Percentiles rank a stretch among this genome's conserved stretches.
Conservation (phyloP, 208 protist genomes). For the Leishmania braziliensis region DNA sequence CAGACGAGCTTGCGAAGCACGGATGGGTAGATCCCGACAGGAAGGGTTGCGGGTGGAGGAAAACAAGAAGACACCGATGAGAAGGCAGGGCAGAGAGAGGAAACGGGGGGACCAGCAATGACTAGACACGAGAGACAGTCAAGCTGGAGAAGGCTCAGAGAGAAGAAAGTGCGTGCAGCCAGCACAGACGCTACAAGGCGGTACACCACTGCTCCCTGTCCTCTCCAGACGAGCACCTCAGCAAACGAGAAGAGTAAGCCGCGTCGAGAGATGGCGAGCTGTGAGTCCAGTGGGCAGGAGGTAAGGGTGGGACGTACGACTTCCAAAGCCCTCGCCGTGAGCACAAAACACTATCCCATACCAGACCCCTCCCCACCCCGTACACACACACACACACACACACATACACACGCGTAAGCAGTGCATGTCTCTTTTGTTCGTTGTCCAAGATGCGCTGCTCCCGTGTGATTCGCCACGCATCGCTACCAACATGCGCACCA, state of each 20-base stretch:
- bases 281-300: neutral
- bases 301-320: neutral
- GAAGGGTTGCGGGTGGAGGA: neutral
- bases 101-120: neutral
- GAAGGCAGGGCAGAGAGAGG: neutral
- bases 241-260: neutral
- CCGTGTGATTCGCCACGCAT: neutral
- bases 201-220: neutral
- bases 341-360: neutral
- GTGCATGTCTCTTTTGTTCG: too few species aligned
- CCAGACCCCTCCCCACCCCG: neutral
- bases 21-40: neutral
- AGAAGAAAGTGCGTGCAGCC: neutral
- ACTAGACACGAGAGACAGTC: neutral
- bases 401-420: too few species aligned
- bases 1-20: neutral
- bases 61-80: neutral
- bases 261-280: neutral
- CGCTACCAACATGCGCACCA: slow-evolving; percentile 3
- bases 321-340: neutral
- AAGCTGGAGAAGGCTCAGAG: neutral
- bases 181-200: neutral
- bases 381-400: too few species aligned
- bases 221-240: neutral
- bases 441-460: too few species aligned